Evolutionary conservation across 345 rosid species (phyloP).

Genomic region (Eucalyptus brandiana): DNA sequence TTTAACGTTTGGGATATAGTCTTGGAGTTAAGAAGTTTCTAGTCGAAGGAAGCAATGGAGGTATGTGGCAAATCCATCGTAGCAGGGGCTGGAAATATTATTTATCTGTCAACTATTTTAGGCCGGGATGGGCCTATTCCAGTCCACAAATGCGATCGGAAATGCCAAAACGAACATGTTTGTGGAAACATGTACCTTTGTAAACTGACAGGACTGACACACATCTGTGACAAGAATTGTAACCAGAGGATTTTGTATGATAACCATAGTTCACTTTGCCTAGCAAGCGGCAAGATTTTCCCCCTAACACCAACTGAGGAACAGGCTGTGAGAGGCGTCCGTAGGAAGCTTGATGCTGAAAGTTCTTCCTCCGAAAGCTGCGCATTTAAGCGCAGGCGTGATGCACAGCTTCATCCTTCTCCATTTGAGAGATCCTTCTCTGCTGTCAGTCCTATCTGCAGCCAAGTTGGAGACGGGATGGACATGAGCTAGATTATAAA

Average conservation of each 20-base stretch:
- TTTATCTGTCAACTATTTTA: conserved; percentile 81
- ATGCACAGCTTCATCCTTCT: conserved; percentile 67
- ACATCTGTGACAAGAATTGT: conserved; percentile 99
- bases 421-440: conserved; percentile 93
- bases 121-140: conserved; percentile 66
- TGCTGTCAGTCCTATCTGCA: conserved; percentile 81
- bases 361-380: conserved; percentile 60
- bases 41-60: conserved; percentile 45
- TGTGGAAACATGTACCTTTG: conserved; percentile 92
- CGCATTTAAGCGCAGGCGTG: conserved; percentile 79
- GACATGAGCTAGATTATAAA: conserved; percentile 66
- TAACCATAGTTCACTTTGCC: conserved; percentile 89
- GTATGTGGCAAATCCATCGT: conserved; percentile 61
- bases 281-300: conserved; percentile 69
- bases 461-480: conserved; percentile 96
- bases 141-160: conserved; percentile 88
- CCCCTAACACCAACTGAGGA: conserved; percentile 73
- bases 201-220: conserved; percentile 85
- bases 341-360: conserved; percentile 92
- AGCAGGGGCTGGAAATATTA: conserved; percentile 63
- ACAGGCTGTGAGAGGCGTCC: conserved; percentile 89
- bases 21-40: neutral
- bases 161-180: conserved; percentile 81
- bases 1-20: neutral
- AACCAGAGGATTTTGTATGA: conserved; percentile 96